Evolutionary conservation across 192 early-diverging fungal genomes (phyloP), one percentile per base, ranked within the genome.

Genomic region (Umbelopsis ramanniana): DNA sequence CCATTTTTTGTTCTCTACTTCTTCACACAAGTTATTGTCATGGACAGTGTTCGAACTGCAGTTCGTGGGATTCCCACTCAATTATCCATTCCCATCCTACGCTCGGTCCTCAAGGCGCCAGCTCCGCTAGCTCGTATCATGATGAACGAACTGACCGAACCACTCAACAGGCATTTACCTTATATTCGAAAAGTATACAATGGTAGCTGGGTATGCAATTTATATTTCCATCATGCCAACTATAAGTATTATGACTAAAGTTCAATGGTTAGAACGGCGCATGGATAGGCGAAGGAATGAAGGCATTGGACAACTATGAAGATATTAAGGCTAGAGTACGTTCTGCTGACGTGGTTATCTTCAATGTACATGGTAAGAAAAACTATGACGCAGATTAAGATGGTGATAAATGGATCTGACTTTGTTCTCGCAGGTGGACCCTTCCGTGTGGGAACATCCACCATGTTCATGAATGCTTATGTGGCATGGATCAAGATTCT

Each of bases 341-440:
- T 26, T 26, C 19, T 10, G 73, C 72, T 29, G 77, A 79, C 48
- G n/a, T 79, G 22, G 70, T 79, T 40, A 66, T 79, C 14, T 79
- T 74, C 54, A 69, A 79, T 19, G 48, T 79, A 2, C 77, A 79
- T 15, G 77, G 77, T 76, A 71, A 70, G 69, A 22, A 5, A 22
- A 40, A 10, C n/a, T 45, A 2, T 11, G 17, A n/a, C n/a, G n/a
- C n/a, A n/a, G 4, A 40, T 15, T 9, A 4, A 15, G 5, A 53
- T 23, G 19, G n/a, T 12, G 14, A 71, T 5, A 4, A 40, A 38
- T 14, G 4, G 4, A 21, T 1, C 24, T 71, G 17, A 74, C 60
- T 11, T 26, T 0, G 5, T 0, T 26, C 40, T 17, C 37, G 11
- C 46, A 68, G 66, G 66, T 69, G 47, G 68, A 23, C 48, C 40